Evolutionary conservation across 352 stramenopile species (phyloP), one percentile per base, ranked within the genome.

Genomic region (Lagenidium sp.): DNA sequence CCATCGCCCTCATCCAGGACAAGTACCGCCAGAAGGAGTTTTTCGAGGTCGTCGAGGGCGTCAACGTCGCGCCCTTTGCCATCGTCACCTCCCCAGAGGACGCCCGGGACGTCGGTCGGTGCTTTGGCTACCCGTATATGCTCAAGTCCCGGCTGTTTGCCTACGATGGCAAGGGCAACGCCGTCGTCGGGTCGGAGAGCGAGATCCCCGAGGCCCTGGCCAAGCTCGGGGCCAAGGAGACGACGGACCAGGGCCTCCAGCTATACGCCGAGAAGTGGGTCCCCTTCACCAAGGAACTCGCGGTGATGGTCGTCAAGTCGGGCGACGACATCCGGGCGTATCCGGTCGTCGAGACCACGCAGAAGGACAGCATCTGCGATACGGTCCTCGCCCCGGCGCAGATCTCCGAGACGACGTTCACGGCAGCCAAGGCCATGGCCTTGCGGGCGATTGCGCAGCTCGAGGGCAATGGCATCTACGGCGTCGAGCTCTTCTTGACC

Each of bases 221-320:
- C 11, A 87, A 87, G 48, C 77, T 91, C 19, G 71, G 70, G n/a
- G 72, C 72, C 22, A 51, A 60, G 57, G 36, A 53, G 39, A 38
- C 46, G 2, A 47, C 39, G 6, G 39, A 60, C 7, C 8, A 15
- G 8, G 28, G 28, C 28, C 36, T 47, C 4, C 61, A 55, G 16
- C 50, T 89, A 43, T 99, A 99, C 60, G 94, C 92, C 0, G 96
- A 99, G 69, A 95, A 96, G 53, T 99, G 94, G 95, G 94, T 98
- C 34, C 77, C 94, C 28, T 99, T 99, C 63, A 67, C 83, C 20
- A 97, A 96, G 41, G 95, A 99, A 63, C 63, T 99, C 40, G 95
- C 88, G 10, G 90, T 98, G 6, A 98, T 99, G 95, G 95, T 98
- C 10, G 93, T 97, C 36, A 89, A 96, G 59, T 61, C 50, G 2